Base-by-base conservation (phyloP, 192 early-diverging fungal genomes). In the Helicostylum pulchrum region DNA sequence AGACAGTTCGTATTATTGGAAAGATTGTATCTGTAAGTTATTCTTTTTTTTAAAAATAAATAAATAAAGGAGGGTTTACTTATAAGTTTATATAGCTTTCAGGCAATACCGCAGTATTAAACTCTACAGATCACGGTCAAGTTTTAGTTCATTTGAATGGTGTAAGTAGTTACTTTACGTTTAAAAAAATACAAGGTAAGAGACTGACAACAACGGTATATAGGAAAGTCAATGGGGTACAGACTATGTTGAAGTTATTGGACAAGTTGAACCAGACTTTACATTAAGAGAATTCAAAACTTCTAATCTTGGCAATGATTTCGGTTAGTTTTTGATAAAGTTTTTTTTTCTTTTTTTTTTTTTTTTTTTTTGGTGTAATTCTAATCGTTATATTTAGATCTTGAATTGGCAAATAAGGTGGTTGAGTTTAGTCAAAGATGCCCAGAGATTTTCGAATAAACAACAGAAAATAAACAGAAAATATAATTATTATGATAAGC, bases 211-310 rank as follows among this genome's bases (percentile, higher is more conserved):
- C 20, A 58, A 34, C 63, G 21, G 8, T 56, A 39, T 42, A 17
- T 44, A 74, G 58, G 51, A 70, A 50, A 70, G 66, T 39, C 50
- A 57, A 53, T 66, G 62, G 65, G 64, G 43, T 21, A 53, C 63
- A n/a, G 10, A 51, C 2, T 71, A 49, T 56, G 67, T 78, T 10
- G 77, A 78, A 45, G 45, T 78, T 7, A 68, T 75, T 68, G 77
- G 77, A 6, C 73, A 71, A 47, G 63, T 78, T 17, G 50, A 48
- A 23, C 17, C 52, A 17, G 73, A 78, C 49, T 65, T 72, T 23
- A 54, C 58, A 20, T 46, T 78, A 15, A 55, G 57, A 48, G 77
- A 75, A 61, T 72, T 63, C 36, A 61, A 52, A 15, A 71, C 69
- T 0, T 60, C 46, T 30, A 66, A 75, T 42, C 34, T 75, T 20